A percentile compares a stretch with the other conserved stretches of the same genome.
Conservation (phyloP, 225 moss, liverwort and hornwort genomes). For the Sphagnum tenellum region DNA sequence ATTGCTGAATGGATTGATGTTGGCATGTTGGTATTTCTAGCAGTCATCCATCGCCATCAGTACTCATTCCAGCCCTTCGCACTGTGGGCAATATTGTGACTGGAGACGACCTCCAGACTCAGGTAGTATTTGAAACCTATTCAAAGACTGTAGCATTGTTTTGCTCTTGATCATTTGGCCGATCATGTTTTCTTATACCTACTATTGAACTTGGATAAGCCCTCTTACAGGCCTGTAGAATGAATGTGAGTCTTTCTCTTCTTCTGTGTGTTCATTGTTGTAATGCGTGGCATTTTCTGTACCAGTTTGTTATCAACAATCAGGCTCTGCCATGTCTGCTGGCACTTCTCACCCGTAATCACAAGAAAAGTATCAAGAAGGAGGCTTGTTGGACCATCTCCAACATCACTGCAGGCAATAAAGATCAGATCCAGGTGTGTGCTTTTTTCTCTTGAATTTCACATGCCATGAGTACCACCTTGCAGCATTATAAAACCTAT, state of each 20-base stretch:
- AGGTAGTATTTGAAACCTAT: slow-evolving; percentile 24
- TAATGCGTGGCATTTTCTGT: neutral
- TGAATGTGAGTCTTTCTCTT: neutral
- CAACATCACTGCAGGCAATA: slow-evolving; percentile 92
- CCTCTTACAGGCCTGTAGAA: neutral
- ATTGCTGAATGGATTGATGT: neutral
- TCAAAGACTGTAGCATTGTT: neutral
- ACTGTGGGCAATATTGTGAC: slow-evolving; percentile 97
- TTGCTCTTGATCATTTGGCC: neutral
- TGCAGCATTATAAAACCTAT: too few relatives aligned
- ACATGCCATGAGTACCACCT: too few relatives aligned
- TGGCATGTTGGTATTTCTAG: slow-evolving; percentile 9
- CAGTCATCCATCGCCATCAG: slow-evolving; percentile 94
- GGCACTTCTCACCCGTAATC: slow-evolving; percentile 68
- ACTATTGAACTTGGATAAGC: neutral
- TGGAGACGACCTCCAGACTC: slow-evolving; percentile 91
- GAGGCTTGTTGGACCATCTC: slow-evolving; percentile 99
- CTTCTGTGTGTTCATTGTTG: neutral
- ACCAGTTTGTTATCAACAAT: slow-evolving; percentile 95
- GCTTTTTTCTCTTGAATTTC: too few relatives aligned
- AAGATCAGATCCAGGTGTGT: slow-evolving; percentile 83
- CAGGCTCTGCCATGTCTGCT: slow-evolving; percentile 82
- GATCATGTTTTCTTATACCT: too few relatives aligned
- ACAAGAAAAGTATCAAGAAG: slow-evolving; percentile 97
- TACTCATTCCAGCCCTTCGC: slow-evolving; percentile 87